phyloP scores from a whole-genome alignment of 2,329 filamentous ascomycete genomes.

The Talaromyces sp. region DNA sequence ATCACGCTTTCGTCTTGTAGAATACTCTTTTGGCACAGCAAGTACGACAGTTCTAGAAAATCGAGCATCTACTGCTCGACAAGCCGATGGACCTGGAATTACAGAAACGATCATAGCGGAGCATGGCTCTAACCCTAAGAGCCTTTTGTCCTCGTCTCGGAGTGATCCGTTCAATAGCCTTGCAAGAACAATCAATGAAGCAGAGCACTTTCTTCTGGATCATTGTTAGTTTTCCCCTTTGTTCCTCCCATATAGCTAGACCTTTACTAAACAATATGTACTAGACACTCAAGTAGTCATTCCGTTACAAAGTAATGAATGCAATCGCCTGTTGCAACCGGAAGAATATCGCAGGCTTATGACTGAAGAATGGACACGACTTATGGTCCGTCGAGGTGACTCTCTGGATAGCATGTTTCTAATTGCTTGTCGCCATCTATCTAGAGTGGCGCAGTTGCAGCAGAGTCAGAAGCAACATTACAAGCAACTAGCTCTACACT shows the following conservation, averaged over 20 bases:
- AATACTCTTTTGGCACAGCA: not conserved
- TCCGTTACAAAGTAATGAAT: not conserved
- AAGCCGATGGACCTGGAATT: not conserved
- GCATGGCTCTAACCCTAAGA: not conserved
- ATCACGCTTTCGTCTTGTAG: conserved; percentile 7
- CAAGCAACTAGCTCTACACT: not conserved
- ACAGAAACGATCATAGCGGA: not conserved
- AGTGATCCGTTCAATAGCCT: conserved; percentile 7
- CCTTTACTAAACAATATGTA: not conserved
- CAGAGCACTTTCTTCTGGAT: conserved; percentile 9
- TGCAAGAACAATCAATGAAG: not conserved
- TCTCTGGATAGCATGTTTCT: conserved; percentile 9
- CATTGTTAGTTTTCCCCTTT: not conserved
- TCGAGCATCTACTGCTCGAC: not conserved
- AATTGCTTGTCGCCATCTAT: conserved; percentile 5
- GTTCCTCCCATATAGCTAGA: not conserved
- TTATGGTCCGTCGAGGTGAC: not conserved
- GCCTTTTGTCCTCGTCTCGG: not conserved
- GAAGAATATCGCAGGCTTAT: not conserved
- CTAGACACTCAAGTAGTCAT: conserved; percentile 6
- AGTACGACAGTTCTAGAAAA: not conserved
- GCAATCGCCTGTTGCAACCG: not conserved
- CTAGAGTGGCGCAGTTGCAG: not conserved
- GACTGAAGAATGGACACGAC: not conserved
- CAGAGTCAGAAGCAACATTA: not conserved